Evolutionary conservation across 2,329 filamentous ascomycete genomes (phyloP).

Genomic region (Ilyonectria destructans): DNA sequence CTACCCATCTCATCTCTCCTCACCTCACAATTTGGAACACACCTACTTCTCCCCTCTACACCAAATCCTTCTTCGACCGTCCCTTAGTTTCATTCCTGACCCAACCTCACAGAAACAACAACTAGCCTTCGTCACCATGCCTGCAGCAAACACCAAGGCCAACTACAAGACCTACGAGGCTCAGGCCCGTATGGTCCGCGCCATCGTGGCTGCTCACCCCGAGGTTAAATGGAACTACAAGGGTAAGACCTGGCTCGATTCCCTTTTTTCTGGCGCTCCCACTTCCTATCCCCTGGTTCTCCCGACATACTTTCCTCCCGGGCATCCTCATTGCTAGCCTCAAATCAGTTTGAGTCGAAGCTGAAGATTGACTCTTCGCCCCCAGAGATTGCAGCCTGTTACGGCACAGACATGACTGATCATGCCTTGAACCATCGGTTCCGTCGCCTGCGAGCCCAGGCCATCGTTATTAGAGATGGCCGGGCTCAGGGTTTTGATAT

Average conservation of each 20-base stretch:
- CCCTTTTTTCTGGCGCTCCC: slow-evolving; percentile 23
- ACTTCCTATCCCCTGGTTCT: background rate
- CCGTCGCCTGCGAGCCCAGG: slow-evolving; percentile 63
- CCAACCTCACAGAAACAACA: background rate
- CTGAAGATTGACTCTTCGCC: slow-evolving; percentile 53
- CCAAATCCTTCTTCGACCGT: background rate
- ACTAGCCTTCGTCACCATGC: slow-evolving; percentile 57
- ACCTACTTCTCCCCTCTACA: too few relatives aligned
- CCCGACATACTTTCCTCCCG: background rate
- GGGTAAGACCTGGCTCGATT: slow-evolving; percentile 62
- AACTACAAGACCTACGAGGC: slow-evolving; percentile 76
- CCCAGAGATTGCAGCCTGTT: slow-evolving; percentile 65
- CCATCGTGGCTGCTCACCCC: slow-evolving; percentile 72
- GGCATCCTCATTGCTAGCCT: slow-evolving; percentile 11
- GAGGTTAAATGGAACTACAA: slow-evolving; percentile 72
- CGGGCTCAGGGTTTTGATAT: slow-evolving; percentile 59
- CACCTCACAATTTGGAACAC: too few relatives aligned
- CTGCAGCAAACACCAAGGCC: slow-evolving; percentile 59
- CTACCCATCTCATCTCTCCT: too few relatives aligned
- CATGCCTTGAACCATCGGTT: slow-evolving; percentile 68
- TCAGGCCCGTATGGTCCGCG: slow-evolving; percentile 73
- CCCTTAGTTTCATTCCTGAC: slow-evolving; percentile 1
- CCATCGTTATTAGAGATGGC: slow-evolving; percentile 56
- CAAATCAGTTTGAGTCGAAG: slow-evolving; percentile 37
- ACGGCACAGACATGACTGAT: slow-evolving; percentile 66